Conservation (phyloP, 768 basidiomycete genomes). For the Russula sp. region DNA sequence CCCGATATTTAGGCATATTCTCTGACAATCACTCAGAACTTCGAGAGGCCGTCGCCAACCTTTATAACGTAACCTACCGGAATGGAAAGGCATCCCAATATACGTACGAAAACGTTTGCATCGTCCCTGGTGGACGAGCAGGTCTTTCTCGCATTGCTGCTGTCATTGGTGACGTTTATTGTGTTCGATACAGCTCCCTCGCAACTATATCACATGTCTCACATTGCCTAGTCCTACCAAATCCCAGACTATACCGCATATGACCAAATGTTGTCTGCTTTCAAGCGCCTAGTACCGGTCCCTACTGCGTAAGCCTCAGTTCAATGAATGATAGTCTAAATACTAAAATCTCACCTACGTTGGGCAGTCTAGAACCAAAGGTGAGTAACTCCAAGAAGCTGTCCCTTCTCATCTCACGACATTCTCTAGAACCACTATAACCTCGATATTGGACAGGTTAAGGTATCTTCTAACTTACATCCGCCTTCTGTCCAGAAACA, state of each 20-base stretch:
- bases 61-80: slow-evolving; percentile 88
- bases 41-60: slow-evolving; percentile 82
- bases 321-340: not conserved
- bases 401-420: slow-evolving; percentile 38
- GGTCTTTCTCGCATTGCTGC: slow-evolving; percentile 90
- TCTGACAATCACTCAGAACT: slow-evolving; percentile 49
- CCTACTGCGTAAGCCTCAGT: slow-evolving; percentile 68
- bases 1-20: not conserved
- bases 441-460: slow-evolving; percentile 76
- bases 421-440: slow-evolving; percentile 53
- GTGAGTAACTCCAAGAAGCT: slow-evolving; percentile 31
- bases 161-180: slow-evolving; percentile 87
- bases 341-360: not conserved
- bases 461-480: slow-evolving; percentile 41
- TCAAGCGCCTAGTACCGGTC: slow-evolving; percentile 86
- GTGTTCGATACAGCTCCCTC: slow-evolving; percentile 42
- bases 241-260: slow-evolving; percentile 91
- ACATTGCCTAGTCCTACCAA: slow-evolving; percentile 65
- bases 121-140: slow-evolving; percentile 90
- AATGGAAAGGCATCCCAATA: slow-evolving; percentile 79
- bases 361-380: slow-evolving; percentile 38
- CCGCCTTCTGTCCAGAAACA: not conserved
- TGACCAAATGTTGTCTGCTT: slow-evolving; percentile 79
- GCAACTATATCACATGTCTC: slow-evolving; percentile 14
- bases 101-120: slow-evolving; percentile 89